Conservation (phyloP, 129 eudicot genomes). For the Scalesia atractyloides region DNA sequence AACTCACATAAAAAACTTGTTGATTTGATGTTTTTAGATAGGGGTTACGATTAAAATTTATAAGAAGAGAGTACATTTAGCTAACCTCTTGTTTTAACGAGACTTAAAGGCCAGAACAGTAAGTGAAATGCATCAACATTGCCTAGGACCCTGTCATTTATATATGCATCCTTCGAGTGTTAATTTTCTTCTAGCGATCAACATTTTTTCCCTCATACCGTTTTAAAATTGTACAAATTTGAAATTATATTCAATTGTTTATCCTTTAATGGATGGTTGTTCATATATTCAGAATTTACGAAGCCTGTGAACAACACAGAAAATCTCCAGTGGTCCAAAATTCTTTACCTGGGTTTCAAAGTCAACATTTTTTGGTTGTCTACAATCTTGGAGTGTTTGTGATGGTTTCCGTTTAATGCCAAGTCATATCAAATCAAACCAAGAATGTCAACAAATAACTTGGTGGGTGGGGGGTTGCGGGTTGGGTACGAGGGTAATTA, state of each 20-base stretch:
- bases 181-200: neutral
- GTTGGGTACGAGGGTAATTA: too few species aligned
- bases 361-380: neutral
- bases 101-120: too few species aligned
- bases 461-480: neutral
- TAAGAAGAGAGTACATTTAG: too few species aligned
- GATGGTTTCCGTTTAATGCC: neutral
- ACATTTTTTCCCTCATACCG: neutral
- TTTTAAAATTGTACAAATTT: neutral
- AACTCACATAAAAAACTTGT: too few species aligned
- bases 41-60: too few species aligned
- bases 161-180: neutral
- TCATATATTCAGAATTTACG: neutral
- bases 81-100: too few species aligned
- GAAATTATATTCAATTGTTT: neutral
- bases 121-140: too few species aligned
- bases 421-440: slow-evolving; percentile 9
- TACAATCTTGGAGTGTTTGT: neutral
- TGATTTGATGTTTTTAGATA: too few species aligned
- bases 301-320: neutral
- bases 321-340: neutral
- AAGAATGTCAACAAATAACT: neutral
- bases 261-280: neutral
- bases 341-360: neutral
- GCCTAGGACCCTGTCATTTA: too few species aligned